Base-by-base conservation (phyloP, 257 asterid species). In the Plantago major region DNA sequence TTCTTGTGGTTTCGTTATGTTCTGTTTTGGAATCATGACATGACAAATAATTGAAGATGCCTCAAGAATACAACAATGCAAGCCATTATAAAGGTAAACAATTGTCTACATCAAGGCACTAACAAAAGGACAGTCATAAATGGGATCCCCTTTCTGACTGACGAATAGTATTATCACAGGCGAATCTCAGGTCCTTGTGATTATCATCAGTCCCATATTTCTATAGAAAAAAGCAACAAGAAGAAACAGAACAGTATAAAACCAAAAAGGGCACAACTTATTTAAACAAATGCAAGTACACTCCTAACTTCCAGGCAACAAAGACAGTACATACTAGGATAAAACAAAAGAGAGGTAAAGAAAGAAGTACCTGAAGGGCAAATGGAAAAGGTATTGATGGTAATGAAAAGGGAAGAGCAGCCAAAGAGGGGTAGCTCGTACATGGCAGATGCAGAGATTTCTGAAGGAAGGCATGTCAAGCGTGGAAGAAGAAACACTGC, bases 401-500 rank as follows among this genome's bases (percentile, higher is more conserved):
- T 43, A 67, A 58, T 52, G 15, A 70, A 66, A 61, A 58, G 26
- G 9, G 73, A 72, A 13, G 73, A 54, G 48, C 65, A 42, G 11
- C 47, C 46, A 11, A 66, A 67, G 17, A 66, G 66, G 64, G 71
- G 75, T 12, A 64, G 63, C 11, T 3, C 55, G 64, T 11, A 62
- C 64, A 45, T 12, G 63, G 46, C 13, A 42, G 61, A 44, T 16
- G 66, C 48, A 9, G 73, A 67, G 46, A 68, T 54, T 15, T 54
- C 65, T 17, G 76, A 62, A 49, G 45, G 62, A 57, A 65, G 57
- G 60, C 33, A 54, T 17, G 14, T 43, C 33, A 78, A 78, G 60
- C 70, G 78, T 46, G 64, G 73, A 40, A 71, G 78, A 68, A 68
- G 76, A 68, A 73, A 74, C 28, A 51, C 55, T n/a, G n/a, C n/a